Evolutionary conservation across 495 filamentous ascomycete genomes (phyloP).

Genomic region (Penicillium silybi): DNA sequence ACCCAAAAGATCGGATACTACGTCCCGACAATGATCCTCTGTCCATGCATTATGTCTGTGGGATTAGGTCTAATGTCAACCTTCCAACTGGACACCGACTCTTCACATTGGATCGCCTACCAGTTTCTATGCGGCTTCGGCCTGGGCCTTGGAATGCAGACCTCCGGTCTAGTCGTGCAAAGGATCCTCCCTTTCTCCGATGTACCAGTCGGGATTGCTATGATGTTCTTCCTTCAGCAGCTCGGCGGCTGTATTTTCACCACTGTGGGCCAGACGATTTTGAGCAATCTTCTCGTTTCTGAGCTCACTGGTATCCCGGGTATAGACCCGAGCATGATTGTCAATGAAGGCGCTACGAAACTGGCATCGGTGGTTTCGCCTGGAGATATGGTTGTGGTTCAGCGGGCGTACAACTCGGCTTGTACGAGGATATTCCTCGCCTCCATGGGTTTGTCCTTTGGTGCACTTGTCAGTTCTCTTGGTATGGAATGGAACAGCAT

Average conservation of each 20-base stretch:
- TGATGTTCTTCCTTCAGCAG: conserved; percentile 38
- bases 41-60: conserved; percentile 12
- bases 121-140: conserved; percentile 37
- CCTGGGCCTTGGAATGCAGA: conserved; percentile 32
- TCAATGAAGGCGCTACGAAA: neutral
- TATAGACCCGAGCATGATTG: neutral
- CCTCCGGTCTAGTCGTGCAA: conserved; percentile 34
- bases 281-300: conserved; percentile 20
- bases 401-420: neutral
- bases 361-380: neutral
- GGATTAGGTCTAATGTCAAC: conserved; percentile 33
- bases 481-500: conserved; percentile 1
- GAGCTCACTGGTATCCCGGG: neutral
- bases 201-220: conserved; percentile 32
- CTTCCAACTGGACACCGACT: conserved; percentile 15
- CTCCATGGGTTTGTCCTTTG: neutral
- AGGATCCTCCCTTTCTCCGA: conserved; percentile 31
- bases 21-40: conserved; percentile 14
- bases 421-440: neutral
- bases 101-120: conserved; percentile 31
- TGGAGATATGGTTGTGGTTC: neutral
- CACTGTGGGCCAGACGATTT: conserved; percentile 30
- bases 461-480: neutral
- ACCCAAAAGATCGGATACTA: conserved; percentile 34
- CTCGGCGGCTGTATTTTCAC: conserved; percentile 40